These are phyloP conservation scores for Euphorbia peplus DNA, from an alignment of 345 rosid genomes.

Conservation along the genomic window DNA sequence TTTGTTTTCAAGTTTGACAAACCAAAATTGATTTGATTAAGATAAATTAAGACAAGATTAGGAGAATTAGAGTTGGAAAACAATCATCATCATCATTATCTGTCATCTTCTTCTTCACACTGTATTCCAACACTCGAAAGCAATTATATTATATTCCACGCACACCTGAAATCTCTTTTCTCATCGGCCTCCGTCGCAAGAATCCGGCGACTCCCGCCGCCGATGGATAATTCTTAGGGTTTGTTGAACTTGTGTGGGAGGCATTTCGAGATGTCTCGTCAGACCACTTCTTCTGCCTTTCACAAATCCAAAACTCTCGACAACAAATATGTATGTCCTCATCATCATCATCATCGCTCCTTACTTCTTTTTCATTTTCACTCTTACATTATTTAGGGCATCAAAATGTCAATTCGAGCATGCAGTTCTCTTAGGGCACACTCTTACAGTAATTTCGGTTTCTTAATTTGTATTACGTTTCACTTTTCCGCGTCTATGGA, in stretches of 20 bases:
- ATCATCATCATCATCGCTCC: no score
- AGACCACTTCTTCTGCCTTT: slow-evolving; percentile 10
- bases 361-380: neutral
- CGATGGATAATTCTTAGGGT: slow-evolving; percentile 1
- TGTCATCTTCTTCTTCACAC: no score
- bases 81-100: no score
- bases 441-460: no score
- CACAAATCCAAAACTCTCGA: slow-evolving; percentile 21
- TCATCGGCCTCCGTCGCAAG: neutral
- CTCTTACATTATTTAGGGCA: neutral
- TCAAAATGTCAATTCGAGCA: neutral
- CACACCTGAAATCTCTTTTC: neutral
- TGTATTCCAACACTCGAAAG: no score
- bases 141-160: no score
- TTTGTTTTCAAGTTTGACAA: no score
- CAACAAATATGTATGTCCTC: slow-evolving; percentile 23
- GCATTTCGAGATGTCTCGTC: slow-evolving; percentile 17
- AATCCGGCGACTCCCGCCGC: neutral
- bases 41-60: no score
- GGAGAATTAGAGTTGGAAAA: no score
- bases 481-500: neutral
- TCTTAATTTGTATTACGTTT: neutral
- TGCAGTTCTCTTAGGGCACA: neutral
- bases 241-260: neutral
- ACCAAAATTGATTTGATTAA: no score